Percentiles rank a stretch among this genome's conserved stretches.
These are phyloP conservation scores for Coemansia sp. DNA, from an alignment of 192 early-diverging fungal genomes.

Conservation along the genomic window DNA sequence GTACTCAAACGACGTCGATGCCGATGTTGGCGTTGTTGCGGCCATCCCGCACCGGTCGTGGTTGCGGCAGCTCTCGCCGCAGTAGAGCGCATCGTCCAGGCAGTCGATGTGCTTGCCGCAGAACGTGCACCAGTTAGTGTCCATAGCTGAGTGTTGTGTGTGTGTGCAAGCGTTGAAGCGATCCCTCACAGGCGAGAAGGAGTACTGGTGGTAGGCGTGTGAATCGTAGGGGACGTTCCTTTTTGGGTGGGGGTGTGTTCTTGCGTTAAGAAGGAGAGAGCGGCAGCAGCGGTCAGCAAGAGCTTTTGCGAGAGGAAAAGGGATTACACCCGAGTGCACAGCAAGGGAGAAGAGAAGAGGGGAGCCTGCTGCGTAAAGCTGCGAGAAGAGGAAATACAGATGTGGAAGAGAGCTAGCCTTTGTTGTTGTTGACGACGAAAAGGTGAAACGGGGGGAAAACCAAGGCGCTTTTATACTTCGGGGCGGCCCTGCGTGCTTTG, in stretches of 20 bases:
- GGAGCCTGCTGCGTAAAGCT: neutral
- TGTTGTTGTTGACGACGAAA: neutral
- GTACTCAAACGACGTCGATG: conserved; percentile 35
- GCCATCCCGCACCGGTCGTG: conserved; percentile 16
- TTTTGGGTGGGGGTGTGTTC: neutral
- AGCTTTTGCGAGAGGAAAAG: neutral
- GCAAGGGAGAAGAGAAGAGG: neutral
- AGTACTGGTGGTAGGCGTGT: neutral
- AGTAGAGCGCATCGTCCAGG: conserved; percentile 49
- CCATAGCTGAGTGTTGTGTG: conserved; percentile 29
- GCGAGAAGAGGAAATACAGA: neutral
- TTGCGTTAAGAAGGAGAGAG: neutral
- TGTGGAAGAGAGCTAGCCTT: conserved; percentile 5
- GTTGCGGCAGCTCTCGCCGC: conserved; percentile 43
- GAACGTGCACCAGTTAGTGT: conserved; percentile 55
- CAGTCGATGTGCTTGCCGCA: conserved; percentile 55
- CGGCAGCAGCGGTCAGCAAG: neutral
- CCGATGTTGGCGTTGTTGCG: neutral
- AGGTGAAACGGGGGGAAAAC: neutral
- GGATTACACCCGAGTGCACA: neutral
- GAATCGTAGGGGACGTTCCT: neutral
- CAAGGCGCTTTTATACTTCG: conserved; percentile 3
- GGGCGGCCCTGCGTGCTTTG: neutral
- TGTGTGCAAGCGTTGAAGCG: neutral
- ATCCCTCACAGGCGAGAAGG: conserved; percentile 9